Evolutionary conservation across 805 yeast species (phyloP).

Genomic region (Saturnispora sanitii): DNA sequence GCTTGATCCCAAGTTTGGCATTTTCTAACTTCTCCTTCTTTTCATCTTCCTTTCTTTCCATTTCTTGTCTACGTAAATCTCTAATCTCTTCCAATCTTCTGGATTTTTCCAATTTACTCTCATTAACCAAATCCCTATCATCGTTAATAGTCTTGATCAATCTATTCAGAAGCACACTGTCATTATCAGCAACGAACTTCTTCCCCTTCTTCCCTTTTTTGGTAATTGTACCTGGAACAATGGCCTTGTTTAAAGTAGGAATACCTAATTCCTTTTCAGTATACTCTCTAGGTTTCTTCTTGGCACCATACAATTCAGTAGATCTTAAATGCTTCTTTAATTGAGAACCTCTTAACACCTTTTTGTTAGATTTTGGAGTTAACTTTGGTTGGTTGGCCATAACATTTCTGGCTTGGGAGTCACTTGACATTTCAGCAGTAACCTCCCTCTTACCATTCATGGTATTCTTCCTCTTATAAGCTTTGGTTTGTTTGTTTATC

Average conservation of each 20-base stretch:
- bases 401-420: constrained; percentile 60
- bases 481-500: constrained; percentile 38
- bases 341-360: constrained; percentile 38
- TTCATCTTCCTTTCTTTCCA: constrained; percentile 70
- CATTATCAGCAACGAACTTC: constrained; percentile 64
- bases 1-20: constrained; percentile 68
- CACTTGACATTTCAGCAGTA: constrained; percentile 57
- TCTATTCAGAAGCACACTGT: constrained; percentile 51
- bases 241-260: constrained; percentile 73
- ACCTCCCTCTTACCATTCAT: constrained; percentile 48
- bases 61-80: constrained; percentile 75
- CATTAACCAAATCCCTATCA: constrained; percentile 64
- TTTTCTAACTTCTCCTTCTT: constrained; percentile 61
- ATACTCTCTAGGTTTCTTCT: constrained; percentile 45
- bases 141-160: constrained; percentile 76
- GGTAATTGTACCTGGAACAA: constrained; percentile 71
- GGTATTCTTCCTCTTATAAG: constrained; percentile 44
- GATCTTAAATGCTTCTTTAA: constrained; percentile 60
- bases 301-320: constrained; percentile 59
- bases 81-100: constrained; percentile 84
- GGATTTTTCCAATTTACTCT: constrained; percentile 84
- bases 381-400: constrained; percentile 48
- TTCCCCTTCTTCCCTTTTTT: constrained; percentile 77
- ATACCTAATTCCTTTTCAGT: constrained; percentile 71
- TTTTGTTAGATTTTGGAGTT: constrained; percentile 47